Base-by-base conservation (phyloP, 169 alveolate genomes). In the Cryptosporidium viatorum region DNA sequence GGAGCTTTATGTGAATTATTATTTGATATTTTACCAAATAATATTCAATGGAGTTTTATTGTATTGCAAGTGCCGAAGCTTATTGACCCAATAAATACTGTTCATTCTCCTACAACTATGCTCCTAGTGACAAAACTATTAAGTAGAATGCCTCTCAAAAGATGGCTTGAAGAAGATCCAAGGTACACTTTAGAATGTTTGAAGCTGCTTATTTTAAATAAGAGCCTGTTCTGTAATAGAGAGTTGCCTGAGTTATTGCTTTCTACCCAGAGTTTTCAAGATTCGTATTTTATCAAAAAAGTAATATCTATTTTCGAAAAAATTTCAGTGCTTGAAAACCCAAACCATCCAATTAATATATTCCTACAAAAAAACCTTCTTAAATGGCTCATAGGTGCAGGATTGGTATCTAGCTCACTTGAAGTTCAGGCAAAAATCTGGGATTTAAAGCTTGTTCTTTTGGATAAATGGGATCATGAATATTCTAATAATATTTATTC, bases 121-220 rank as follows among this genome's bases (percentile, higher is more conserved):
- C 37, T 80, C 9, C 37, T 80, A 31, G 62, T 41, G n/a, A 39
- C 75, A 16, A 80, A 45, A 48, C 23, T 80, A 26, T 35, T 65
- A 8, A 26, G 69, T 29, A 60, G 23, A 18, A 39, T 80, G 75
- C 89, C 89, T 41, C 23, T 80, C 10, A 45, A 62, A 80, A 59
- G 75, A 45, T 80, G 89, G 89, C 43, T 80, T 14, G 51, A 65
- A 29, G 89, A 80, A 41, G 75, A 80, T 39, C 68, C 89, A 29
- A 59, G 65, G 29, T 67, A 80, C 50, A 62, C 89, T 29, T 9
- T 80, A 12, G 59, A 43, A 18, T 80, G 89, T 43, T n/a, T 80
- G 45, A 80, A 62, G 50, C 33, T 80, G 14, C 68, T 80, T 31
- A 29, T 80, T 35, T n/a, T 26, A 10, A 80, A 62, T n/a, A 48